Evolutionary conservation across 2,329 filamentous ascomycete genomes (phyloP).

Genomic region (Sclerotinia trifoliorum): DNA sequence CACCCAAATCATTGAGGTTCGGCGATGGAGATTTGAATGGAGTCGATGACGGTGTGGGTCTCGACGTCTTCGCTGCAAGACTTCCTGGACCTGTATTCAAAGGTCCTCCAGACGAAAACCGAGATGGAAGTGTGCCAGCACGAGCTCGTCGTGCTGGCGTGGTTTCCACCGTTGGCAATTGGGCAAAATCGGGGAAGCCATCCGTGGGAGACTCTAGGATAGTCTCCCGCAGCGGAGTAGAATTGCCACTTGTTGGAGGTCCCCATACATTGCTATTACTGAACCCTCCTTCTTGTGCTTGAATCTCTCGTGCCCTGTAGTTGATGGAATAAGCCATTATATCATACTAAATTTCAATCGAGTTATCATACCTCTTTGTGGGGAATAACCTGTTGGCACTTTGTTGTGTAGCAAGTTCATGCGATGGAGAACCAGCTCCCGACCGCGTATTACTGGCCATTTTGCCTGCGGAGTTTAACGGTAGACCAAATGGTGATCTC

Average conservation of each 20-base stretch:
- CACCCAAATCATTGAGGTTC: slow-evolving; percentile 49
- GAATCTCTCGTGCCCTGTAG: slow-evolving; percentile 85
- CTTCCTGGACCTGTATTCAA: slow-evolving; percentile 47
- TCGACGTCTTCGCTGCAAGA: slow-evolving; percentile 70
- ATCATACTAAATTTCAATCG: background rate
- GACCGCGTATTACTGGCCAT: slow-evolving; percentile 66
- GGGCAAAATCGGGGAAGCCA: slow-evolving; percentile 87
- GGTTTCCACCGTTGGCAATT: slow-evolving; percentile 64
- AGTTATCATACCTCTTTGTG: slow-evolving; percentile 76
- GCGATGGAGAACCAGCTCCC: slow-evolving; percentile 93
- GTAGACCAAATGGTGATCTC: slow-evolving; percentile 71
- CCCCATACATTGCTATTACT: slow-evolving; percentile 79
- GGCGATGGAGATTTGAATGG: slow-evolving; percentile 73
- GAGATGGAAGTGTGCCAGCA: slow-evolving; percentile 93
- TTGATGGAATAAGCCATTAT: slow-evolving; percentile 21
- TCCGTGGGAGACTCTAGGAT: slow-evolving; percentile 96
- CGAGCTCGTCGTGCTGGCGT: slow-evolving; percentile 73
- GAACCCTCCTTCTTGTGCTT: slow-evolving; percentile 78
- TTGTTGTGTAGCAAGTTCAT: slow-evolving; percentile 60
- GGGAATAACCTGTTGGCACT: slow-evolving; percentile 73
- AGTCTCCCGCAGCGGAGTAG: slow-evolving; percentile 91
- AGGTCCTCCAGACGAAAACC: slow-evolving; percentile 77
- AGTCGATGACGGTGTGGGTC: slow-evolving; percentile 81
- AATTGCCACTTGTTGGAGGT: slow-evolving; percentile 93
- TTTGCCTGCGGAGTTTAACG: slow-evolving; percentile 58